Base-by-base conservation (phyloP, 1,139 yeast genomes). In the Neolecta irregularis region DNA sequence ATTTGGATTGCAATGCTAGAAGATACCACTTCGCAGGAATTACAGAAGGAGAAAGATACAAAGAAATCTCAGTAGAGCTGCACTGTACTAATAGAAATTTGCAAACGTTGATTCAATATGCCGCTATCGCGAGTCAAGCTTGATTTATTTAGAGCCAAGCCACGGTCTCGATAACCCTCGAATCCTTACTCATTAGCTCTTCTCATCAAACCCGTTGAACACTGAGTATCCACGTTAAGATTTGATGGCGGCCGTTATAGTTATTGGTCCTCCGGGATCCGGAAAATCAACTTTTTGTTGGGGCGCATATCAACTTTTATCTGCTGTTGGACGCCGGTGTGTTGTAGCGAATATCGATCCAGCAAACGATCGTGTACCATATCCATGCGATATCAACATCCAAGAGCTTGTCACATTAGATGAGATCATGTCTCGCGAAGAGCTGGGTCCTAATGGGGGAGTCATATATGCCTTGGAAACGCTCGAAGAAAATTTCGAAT, bases 211-310 rank as follows among this genome's bases (percentile, higher is more conserved):
- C 3, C n/a, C n/a, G n/a, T n/a, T n/a, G n/a, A n/a, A n/a, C n/a
- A n/a, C 11, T 24, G 12, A 3, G 5, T 26, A 8, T 13, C 4
- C 16, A 67, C 67, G 72, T 61, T 71, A 5, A 13, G 12, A 26
- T 20, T 85, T 80, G 55, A 95, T 93, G 2, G 95, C 88, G 56
- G n/a, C n/a, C n/a, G n/a, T n/a, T n/a, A 70, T 88, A 15, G 88
- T 88, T 9, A 80, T 91, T 24, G 99, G 99, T 0, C 96, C 98
- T 0, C 98, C 99, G 0, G 99, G 98, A 2, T 69, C 93, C 0
- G 99, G 99, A 1, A 91, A 91, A 52, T 80, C 95, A 0, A 91
- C 98, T 0, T 91, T 80, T 53, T 83, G 96, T 52, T 64, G 73
- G 53, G 98, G 98, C 19, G 60, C 88, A 74, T 68, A 69, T 47